These are phyloP conservation scores for Aspergillus oerlinghausenensis DNA, from an alignment of 2,329 filamentous ascomycete genomes.

Conservation along the genomic window DNA sequence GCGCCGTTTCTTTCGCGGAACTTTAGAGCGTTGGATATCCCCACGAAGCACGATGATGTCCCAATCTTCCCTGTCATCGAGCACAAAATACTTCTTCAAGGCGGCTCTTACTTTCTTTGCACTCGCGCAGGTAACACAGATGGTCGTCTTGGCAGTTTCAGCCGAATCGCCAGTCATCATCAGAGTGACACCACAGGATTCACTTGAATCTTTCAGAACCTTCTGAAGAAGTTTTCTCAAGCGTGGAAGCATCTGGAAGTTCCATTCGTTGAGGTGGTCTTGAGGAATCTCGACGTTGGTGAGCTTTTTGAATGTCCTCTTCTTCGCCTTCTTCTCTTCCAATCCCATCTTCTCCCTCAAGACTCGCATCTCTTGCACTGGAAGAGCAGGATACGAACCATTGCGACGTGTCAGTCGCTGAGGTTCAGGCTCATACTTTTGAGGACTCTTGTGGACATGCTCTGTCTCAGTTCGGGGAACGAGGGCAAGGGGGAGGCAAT, in stretches of 20 bases:
- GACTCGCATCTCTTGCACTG: conserved; percentile 21
- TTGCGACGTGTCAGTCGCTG: conserved; percentile 12
- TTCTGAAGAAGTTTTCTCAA: conserved; percentile 56
- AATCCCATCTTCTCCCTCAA: conserved; percentile 18
- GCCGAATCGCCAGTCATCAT: conserved; percentile 56
- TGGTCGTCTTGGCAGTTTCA: conserved; percentile 56
- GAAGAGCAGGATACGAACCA: conserved; percentile 16
- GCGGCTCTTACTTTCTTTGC: conserved; percentile 54
- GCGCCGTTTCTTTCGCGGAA: conserved; percentile 40
- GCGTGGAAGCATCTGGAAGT: conserved; percentile 53
- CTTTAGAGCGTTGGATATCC: conserved; percentile 53
- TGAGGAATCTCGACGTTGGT: conserved; percentile 51
- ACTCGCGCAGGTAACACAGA: conserved; percentile 60
- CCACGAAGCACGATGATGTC: conserved; percentile 59
- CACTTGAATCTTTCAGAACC: conserved; percentile 54
- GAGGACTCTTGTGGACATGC: conserved; percentile 16
- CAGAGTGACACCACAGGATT: conserved; percentile 58
- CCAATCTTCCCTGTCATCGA: conserved; percentile 53
- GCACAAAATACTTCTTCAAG: conserved; percentile 54
- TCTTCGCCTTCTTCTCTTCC: conserved; percentile 31
- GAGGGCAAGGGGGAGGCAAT: conserved; percentile 39
- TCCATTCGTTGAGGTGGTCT: conserved; percentile 55
- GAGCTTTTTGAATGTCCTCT: conserved; percentile 42
- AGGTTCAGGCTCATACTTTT: conserved; percentile 11
- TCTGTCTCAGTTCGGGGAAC: conserved; percentile 30